phyloP scores from a whole-genome alignment of 441 rosid species.

The Euphorbia schlechtendalii region DNA sequence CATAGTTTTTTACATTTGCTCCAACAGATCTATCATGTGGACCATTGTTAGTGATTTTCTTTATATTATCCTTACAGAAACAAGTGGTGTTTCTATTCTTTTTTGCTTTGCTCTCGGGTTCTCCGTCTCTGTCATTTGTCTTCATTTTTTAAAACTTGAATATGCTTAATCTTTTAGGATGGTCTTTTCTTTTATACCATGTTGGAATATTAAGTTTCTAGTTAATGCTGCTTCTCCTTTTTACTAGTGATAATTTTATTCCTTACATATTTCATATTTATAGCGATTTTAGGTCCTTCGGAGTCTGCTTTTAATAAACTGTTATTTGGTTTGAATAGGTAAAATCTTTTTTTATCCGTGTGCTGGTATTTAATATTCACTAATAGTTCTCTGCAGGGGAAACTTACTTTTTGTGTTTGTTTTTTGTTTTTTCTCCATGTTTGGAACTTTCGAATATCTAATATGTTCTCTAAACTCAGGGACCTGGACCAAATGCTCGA shows the following conservation, averaged over 20 bases:
- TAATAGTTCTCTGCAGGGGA: neutral
- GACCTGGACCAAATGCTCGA: slow-evolving; percentile 78
- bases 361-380: neutral
- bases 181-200: no score
- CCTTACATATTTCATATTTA: neutral
- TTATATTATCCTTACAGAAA: neutral
- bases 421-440: neutral
- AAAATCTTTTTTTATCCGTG: neutral
- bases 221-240: neutral
- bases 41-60: neutral
- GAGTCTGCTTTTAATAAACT: no score
- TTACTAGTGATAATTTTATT: neutral
- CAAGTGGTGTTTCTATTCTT: neutral
- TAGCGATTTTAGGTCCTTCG: neutral
- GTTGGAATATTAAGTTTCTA: neutral
- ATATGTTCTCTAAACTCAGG: slow-evolving; percentile 37
- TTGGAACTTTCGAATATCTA: slow-evolving; percentile 5
- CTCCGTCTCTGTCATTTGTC: no score
- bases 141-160: no score
- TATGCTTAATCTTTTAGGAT: no score
- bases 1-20: neutral
- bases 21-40: neutral
- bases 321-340: neutral
- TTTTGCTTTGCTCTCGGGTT: neutral
- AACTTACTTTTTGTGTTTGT: neutral